Evolutionary conservation across 352 stramenopile genomes (phyloP).

Genomic region (Phytophthora pistaciae): DNA sequence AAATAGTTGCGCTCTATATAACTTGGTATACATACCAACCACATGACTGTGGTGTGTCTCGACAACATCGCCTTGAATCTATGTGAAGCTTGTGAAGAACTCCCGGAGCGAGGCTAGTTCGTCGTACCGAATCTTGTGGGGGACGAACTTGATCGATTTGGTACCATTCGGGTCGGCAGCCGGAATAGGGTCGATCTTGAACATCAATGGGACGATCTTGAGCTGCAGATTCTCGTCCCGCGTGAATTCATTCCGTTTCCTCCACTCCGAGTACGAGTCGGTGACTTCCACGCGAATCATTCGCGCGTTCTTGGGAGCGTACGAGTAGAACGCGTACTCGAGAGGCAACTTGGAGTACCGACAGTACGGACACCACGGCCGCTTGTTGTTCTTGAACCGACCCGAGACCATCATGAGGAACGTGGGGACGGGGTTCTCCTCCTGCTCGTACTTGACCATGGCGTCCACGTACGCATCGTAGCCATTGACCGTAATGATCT

Average conservation of each 20-base stretch:
- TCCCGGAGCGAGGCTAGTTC: slow-evolving; percentile 48
- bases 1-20: slow-evolving; percentile 32
- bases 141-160: slow-evolving; percentile 46
- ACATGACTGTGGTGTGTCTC: slow-evolving; percentile 3
- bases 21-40: slow-evolving; percentile 14
- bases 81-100: slow-evolving; percentile 45
- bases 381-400: slow-evolving; percentile 69
- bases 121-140: slow-evolving; percentile 63
- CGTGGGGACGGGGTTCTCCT: slow-evolving; percentile 45
- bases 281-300: slow-evolving; percentile 77
- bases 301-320: slow-evolving; percentile 59
- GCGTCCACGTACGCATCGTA: slow-evolving; percentile 46
- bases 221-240: slow-evolving; percentile 59
- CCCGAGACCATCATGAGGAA: slow-evolving; percentile 82
- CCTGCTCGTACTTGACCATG: slow-evolving; percentile 43
- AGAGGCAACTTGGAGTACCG: slow-evolving; percentile 77
- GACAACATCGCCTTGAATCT: slow-evolving; percentile 21
- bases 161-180: slow-evolving; percentile 23
- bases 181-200: slow-evolving; percentile 34
- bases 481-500: slow-evolving; percentile 42
- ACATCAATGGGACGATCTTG: slow-evolving; percentile 66
- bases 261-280: slow-evolving; percentile 71
- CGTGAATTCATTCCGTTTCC: slow-evolving; percentile 64
- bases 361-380: slow-evolving; percentile 86
- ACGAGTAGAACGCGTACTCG: slow-evolving; percentile 80